A percentile compares a stretch with the other conserved stretches of the same genome.
Evolutionary conservation across 2,329 filamentous ascomycete species (phyloP).

Genomic region (Daldinia sp.): DNA sequence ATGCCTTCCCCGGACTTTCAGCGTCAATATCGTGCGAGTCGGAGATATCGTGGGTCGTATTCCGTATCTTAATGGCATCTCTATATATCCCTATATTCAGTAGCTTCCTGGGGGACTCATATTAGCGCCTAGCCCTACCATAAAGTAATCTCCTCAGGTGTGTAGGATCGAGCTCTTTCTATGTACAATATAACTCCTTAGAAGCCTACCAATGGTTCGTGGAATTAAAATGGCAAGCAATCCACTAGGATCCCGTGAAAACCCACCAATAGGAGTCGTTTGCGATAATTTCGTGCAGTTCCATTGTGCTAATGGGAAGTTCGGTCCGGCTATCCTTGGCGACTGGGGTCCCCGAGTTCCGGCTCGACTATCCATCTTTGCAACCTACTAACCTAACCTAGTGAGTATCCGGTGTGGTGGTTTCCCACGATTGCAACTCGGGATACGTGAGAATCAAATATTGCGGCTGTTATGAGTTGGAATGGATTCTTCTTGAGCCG

Average conservation of each 20-base stretch:
- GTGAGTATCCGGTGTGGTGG: constrained; percentile 20
- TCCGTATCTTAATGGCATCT: constrained; percentile 17
- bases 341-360: constrained; percentile 33
- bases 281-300: constrained; percentile 35
- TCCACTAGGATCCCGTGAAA: constrained; percentile 23
- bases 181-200: constrained; percentile 41
- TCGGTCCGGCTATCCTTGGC: constrained; percentile 47
- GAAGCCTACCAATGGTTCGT: constrained; percentile 45
- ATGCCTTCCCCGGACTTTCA: constrained; percentile 14
- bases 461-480: constrained; percentile 11
- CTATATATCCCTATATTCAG: constrained; percentile 22
- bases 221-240: constrained; percentile 37
- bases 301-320: constrained; percentile 44
- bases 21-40: constrained; percentile 7
- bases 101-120: constrained; percentile 16
- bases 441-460: constrained; percentile 8
- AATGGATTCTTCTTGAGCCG: constrained; percentile 17
- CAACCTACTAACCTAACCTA: constrained; percentile 8
- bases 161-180: constrained; percentile 30
- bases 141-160: constrained; percentile 12
- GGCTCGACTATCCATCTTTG: constrained; percentile 34
- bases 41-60: constrained; percentile 28
- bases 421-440: constrained; percentile 21
- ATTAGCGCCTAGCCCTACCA: constrained; percentile 19
- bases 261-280: constrained; percentile 44